Percentiles rank a stretch among this genome's conserved stretches.
Conservation (phyloP, 2,329 filamentous ascomycete genomes). For the Cladosporium sp. region DNA sequence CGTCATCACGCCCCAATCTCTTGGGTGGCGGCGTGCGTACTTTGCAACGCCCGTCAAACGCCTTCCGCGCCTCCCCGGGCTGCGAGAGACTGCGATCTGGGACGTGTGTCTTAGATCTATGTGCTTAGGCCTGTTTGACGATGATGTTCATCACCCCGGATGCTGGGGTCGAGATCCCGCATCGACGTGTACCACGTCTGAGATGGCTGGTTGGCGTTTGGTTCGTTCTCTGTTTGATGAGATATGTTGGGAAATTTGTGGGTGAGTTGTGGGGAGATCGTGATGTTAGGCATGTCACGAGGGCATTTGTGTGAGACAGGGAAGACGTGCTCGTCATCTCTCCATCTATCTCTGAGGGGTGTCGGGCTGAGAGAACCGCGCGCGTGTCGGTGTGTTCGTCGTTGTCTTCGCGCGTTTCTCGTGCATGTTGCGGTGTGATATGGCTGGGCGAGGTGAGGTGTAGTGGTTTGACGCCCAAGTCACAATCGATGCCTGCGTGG, state of each 20-base stretch:
- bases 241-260: neutral
- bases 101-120: constrained; percentile 4
- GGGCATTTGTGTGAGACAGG: neutral
- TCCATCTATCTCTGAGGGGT: neutral
- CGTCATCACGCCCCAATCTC: neutral
- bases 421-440: neutral
- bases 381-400: neutral
- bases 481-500: neutral
- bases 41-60: neutral
- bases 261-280: neutral
- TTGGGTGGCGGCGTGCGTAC: neutral
- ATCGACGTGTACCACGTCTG: neutral
- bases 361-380: neutral
- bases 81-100: neutral
- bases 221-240: neutral
- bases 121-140: neutral
- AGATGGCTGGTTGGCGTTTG: neutral
- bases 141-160: neutral
- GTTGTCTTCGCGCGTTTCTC: neutral
- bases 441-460: neutral
- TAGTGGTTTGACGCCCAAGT: neutral
- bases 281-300: neutral
- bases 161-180: neutral
- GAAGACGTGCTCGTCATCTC: neutral
- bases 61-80: neutral